Evolutionary conservation across 2,329 filamentous ascomycete genomes (phyloP), one percentile per base, ranked within the genome.

Genomic region (Fusarium avenaceum): DNA sequence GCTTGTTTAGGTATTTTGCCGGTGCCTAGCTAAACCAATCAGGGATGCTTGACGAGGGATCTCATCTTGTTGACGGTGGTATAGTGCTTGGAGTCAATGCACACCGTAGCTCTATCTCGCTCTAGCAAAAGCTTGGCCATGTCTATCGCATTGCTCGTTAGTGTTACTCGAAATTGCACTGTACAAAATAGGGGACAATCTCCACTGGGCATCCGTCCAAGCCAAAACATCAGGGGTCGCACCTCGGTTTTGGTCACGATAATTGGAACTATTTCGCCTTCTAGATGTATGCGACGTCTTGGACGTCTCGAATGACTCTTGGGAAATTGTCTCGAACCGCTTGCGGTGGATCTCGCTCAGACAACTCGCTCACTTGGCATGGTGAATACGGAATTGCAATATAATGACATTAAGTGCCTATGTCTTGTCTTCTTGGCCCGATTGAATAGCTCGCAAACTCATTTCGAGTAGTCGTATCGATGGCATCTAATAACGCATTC

Each of bases 21-120:
- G 63, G 53, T 53, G 56, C 39, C 55, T 49, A 40, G 42, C 58
- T 24, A 56, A 39, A 32, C 72, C 72, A 74, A 74, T 74, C 57
- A 73, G 42, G 49, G 28, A 20, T 26, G 35, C 28, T 52, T 19
- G 42, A 52, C 55, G 45, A 46, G 44, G 66, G 47, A 64, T 57
- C 69, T 74, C 72, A 74, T 74, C 72, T 74, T 65, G 64, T 66
- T 60, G 72, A 52, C 72, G 72, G 72, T 73, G 72, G 58, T 38
- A 72, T 70, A 59, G 72, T 74, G 67, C 50, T 42, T 51, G 48
- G 56, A 32, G 22, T 67, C 45, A 58, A 55, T 65, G 56, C 63
- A 54, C 65, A 73, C 71, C 48, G 66, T 70, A 38, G 35, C 24
- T 49, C 35, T 47, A 60, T 50, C 45, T 52, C 20, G 20, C 24